Evolutionary conservation across 768 basidiomycete genomes (phyloP).

Genomic region (Melanogaster broomeanus): DNA sequence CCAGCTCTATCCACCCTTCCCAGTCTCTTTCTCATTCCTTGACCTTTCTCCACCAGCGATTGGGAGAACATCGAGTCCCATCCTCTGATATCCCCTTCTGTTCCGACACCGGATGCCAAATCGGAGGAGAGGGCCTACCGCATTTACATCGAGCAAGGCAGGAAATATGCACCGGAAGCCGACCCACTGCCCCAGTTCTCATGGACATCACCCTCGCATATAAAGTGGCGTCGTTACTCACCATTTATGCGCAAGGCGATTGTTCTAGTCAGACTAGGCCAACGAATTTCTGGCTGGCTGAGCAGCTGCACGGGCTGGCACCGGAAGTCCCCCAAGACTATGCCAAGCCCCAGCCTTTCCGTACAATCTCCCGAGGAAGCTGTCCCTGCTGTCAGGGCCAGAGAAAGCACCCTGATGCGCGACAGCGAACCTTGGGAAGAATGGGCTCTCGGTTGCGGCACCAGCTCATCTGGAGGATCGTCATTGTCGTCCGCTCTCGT

Average conservation of each 20-base stretch:
- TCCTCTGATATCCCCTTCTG: background rate
- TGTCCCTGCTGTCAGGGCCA: background rate
- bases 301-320: background rate
- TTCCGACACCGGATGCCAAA: background rate
- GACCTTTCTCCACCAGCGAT: background rate
- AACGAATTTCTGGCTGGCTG: background rate
- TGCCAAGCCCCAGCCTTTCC: background rate
- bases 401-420: background rate
- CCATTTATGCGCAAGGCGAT: background rate
- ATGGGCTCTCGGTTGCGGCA: background rate
- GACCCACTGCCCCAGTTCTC: slow-evolving; percentile 7
- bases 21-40: background rate
- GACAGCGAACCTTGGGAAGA: background rate
- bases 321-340: background rate
- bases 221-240: background rate
- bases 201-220: background rate
- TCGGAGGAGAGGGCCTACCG: background rate
- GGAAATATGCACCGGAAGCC: background rate
- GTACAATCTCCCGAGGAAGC: background rate
- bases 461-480: background rate
- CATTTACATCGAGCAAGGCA: background rate
- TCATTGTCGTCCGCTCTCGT: background rate
- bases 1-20: background rate
- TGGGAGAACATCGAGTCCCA: slow-evolving; percentile 5
- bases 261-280: background rate